A percentile compares a stretch with the other conserved stretches of the same genome.
These are phyloP conservation scores for Thelonectria rubi DNA, from an alignment of 2,329 filamentous ascomycete species.

Conservation along the genomic window DNA sequence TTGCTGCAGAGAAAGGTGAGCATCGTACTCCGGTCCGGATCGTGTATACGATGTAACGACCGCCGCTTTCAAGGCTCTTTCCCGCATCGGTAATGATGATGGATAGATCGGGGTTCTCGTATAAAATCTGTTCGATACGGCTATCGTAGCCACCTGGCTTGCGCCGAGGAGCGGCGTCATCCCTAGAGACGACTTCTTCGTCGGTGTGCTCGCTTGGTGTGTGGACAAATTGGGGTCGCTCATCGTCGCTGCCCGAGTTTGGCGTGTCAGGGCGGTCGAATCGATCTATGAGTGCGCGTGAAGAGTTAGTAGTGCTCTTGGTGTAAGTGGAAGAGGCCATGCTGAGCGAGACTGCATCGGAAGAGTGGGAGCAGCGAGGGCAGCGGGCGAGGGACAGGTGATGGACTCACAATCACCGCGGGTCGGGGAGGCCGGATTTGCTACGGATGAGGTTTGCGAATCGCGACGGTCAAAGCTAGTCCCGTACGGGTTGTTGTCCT, in stretches of 20 bases:
- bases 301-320: conserved; percentile 24
- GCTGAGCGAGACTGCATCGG: conserved; percentile 1
- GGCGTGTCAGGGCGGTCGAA: conserved; percentile 77
- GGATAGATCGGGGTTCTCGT: conserved; percentile 89
- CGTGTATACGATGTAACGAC: conserved; percentile 95
- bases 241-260: conserved; percentile 74
- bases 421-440: conserved; percentile 70
- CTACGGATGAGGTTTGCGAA: conserved; percentile 74
- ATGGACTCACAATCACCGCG: conserved; percentile 64
- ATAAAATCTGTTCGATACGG: conserved; percentile 95
- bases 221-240: conserved; percentile 58
- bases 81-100: conserved; percentile 95
- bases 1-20: background rate
- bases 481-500: conserved; percentile 96
- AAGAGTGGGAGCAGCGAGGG: conserved; percentile 13
- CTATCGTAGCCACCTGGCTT: conserved; percentile 93
- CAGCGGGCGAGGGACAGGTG: background rate
- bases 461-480: conserved; percentile 88
- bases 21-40: conserved; percentile 86
- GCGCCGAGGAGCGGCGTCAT: conserved; percentile 61
- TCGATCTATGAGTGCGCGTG: conserved; percentile 41
- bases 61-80: conserved; percentile 91
- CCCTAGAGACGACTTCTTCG: conserved; percentile 55
- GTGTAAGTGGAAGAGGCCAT: conserved; percentile 13
- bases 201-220: conserved; percentile 51